These are phyloP conservation scores for Ophiocordyceps camponoti-leonardi DNA, from an alignment of 2,329 filamentous ascomycete genomes.

Conservation along the genomic window DNA sequence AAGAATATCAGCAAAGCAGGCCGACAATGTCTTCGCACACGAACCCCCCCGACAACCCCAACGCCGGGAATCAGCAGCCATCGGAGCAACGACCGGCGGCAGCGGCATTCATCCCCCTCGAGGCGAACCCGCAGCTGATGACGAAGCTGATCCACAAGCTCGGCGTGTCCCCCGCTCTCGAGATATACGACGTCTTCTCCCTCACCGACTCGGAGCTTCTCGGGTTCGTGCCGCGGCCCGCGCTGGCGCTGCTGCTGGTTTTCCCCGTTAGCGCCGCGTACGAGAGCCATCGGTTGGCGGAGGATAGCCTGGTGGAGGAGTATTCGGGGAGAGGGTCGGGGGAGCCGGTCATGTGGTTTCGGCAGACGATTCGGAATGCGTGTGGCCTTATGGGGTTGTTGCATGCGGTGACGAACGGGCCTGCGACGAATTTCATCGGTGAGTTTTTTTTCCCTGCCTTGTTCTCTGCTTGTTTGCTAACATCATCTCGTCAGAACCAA, in stretches of 20 bases:
- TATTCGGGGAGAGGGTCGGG: constrained; percentile 50
- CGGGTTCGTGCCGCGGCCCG: constrained; percentile 73
- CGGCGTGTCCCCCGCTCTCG: constrained; percentile 59
- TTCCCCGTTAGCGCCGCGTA: constrained; percentile 73
- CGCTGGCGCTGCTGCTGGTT: constrained; percentile 76
- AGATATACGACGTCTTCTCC: constrained; percentile 82
- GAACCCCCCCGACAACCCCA: constrained; percentile 24
- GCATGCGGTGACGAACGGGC: constrained; percentile 68
- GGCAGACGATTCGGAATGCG: constrained; percentile 84
- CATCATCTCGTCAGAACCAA: constrained; percentile 16
- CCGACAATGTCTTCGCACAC: constrained; percentile 15
- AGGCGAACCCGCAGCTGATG: constrained; percentile 79
- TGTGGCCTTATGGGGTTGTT: constrained; percentile 82
- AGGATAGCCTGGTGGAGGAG: constrained; percentile 46
- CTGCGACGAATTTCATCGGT: constrained; percentile 44
- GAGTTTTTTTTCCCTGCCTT: not conserved
- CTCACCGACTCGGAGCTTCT: constrained; percentile 75
- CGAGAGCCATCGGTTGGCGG: constrained; percentile 55
- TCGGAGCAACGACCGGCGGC: too few relatives aligned
- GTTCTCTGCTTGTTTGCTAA: too few relatives aligned
- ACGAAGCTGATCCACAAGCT: constrained; percentile 66
- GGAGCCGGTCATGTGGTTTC: constrained; percentile 84
- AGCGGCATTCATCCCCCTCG: constrained; percentile 40
- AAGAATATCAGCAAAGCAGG: too few relatives aligned
- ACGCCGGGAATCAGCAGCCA: too few relatives aligned